Evolutionary conservation across 2,329 filamentous ascomycete genomes (phyloP).

Genomic region (Ilyonectria sp.): DNA sequence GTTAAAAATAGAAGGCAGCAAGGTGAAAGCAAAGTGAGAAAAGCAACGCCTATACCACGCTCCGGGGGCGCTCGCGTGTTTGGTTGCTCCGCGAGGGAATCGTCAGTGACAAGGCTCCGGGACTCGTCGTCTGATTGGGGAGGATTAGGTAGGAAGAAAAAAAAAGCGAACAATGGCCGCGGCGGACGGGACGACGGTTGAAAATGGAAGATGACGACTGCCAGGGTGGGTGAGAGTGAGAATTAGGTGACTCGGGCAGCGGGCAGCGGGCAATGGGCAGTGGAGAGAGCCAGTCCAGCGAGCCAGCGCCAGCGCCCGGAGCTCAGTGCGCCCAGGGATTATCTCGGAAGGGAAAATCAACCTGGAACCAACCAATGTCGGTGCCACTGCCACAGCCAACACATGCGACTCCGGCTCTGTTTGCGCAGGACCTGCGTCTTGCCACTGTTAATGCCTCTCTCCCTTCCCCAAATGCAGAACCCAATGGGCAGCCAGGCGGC

Average conservation of each 20-base stretch:
- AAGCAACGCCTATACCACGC: slow-evolving; percentile 17
- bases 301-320: slow-evolving; percentile 14
- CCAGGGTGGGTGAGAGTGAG: background rate
- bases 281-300: background rate
- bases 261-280: slow-evolving; percentile 3
- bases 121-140: slow-evolving; percentile 20
- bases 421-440: slow-evolving; percentile 23
- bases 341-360: slow-evolving; percentile 10
- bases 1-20: slow-evolving; percentile 13
- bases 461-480: background rate
- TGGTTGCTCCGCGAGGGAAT: slow-evolving; percentile 3
- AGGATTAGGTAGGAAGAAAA: slow-evolving; percentile 5
- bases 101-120: slow-evolving; percentile 19
- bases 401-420: slow-evolving; percentile 16
- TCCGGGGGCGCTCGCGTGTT: slow-evolving; percentile 7
- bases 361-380: slow-evolving; percentile 12
- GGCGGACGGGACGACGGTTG: slow-evolving; percentile 5
- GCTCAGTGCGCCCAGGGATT: slow-evolving; percentile 17
- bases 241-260: slow-evolving; percentile 9
- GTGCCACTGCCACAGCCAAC: slow-evolving; percentile 34
- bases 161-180: slow-evolving; percentile 9
- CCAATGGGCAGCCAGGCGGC: background rate
- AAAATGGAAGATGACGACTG: slow-evolving; percentile 21
- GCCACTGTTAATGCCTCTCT: background rate
- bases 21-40: slow-evolving; percentile 13